Base-by-base conservation (phyloP, 768 basidiomycete genomes). In the Clathrus columnatus region DNA sequence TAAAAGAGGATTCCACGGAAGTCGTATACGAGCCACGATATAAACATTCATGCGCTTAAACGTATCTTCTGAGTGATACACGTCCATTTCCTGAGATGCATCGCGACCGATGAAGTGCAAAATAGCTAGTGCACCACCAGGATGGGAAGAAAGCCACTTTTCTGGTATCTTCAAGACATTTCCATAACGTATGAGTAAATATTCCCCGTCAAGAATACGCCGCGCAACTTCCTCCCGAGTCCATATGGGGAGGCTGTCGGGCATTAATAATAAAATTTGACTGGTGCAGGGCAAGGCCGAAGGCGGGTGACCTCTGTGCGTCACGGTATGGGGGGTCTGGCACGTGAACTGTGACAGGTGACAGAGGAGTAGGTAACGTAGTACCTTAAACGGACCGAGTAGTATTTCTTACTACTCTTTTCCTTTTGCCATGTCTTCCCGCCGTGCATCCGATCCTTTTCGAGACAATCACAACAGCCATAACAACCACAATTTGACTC, bases 71-170 rank as follows among this genome's bases (percentile, higher is more conserved):
- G 75, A 74, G 66, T 99, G 96, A 71, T 88, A 97, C 20, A 92
- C 95, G 59, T 90, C 81, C 29, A 98, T 88, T 68, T 99, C 96
- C 72, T 95, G 88, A 0, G 90, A 81, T 0, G 95, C 94, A 66
- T 99, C 94, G 54, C 95, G 79, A 2, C 95, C 96, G 42, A 97
- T 83, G 63, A 93, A 97, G 70, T 99, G 96, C 23, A 95, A 82
- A 56, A 99, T 81, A 14, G 92, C 79, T 48, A 97, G 84, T 4
- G 80, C 68, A 36, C 95, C 93, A 43, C 96, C 96, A 0, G 96
- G 96, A 66, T 98, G 95, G 4, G 79, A 74, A 4, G 78, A 70
- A n/a, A 93, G 81, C 93, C 93, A 97, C 14, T 73, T 67, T 10
- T 73, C 69, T 5, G 91, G 81, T 14, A 91, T 80, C 47, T 77